Evolutionary conservation across 2,329 filamentous ascomycete genomes (phyloP).

Genomic region (Aspergillus ibericus): DNA sequence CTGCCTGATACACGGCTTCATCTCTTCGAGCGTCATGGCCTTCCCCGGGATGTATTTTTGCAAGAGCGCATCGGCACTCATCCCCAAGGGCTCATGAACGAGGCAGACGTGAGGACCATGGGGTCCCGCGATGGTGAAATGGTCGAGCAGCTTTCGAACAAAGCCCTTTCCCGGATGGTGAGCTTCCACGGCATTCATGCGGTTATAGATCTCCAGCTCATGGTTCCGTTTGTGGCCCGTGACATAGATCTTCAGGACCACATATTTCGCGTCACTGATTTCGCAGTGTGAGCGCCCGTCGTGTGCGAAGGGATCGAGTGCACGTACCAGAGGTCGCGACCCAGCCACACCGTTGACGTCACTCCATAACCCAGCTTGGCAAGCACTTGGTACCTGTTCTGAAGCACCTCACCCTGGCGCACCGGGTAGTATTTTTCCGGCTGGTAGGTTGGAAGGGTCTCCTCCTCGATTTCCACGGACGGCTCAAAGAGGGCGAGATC

Average conservation of each 20-base stretch:
- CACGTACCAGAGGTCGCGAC: background rate
- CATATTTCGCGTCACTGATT: background rate
- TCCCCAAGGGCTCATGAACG: background rate
- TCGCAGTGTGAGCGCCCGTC: background rate
- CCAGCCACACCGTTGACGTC: background rate
- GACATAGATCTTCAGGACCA: background rate
- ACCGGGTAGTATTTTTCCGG: background rate
- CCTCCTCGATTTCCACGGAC: background rate
- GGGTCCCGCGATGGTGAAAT: background rate
- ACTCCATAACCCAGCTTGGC: background rate
- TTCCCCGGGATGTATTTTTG: background rate
- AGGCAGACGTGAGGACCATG: background rate
- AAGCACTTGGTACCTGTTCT: background rate
- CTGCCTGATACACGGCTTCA: background rate
- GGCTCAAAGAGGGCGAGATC: background rate
- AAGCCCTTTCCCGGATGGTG: background rate
- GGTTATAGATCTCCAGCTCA: background rate
- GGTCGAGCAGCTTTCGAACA: background rate
- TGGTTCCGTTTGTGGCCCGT: background rate
- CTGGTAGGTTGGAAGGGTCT: background rate
- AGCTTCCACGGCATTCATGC: background rate
- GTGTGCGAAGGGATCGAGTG: too few species aligned
- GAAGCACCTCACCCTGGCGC: background rate
- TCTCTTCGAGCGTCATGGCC: background rate
- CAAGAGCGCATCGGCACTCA: background rate